Percentiles rank a stretch among this genome's conserved stretches.
phyloP scores from a whole-genome alignment of 495 filamentous ascomycete species.

The Lasiosphaeris hirsuta region DNA sequence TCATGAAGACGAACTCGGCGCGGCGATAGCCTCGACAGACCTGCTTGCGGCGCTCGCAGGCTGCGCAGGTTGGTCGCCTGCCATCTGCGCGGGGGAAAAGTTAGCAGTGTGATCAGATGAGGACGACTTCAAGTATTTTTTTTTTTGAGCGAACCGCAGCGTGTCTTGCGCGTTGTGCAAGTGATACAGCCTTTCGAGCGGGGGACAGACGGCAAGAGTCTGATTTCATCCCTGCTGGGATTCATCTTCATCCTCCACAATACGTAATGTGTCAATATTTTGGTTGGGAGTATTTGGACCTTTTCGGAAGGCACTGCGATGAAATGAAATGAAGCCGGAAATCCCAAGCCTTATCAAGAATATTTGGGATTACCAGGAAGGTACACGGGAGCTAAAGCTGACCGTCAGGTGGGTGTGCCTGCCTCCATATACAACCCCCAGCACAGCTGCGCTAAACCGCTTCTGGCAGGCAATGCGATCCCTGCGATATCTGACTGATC shows the following conservation, averaged over 20 bases:
- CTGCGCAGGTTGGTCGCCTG: neutral
- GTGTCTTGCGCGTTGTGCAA: neutral
- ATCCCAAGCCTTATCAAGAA: no score
- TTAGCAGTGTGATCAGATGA: no score
- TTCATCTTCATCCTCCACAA: neutral
- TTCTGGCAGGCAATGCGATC: conserved; percentile 7
- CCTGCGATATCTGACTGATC: neutral
- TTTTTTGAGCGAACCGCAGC: neutral
- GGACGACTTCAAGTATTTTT: no score
- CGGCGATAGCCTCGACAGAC: conserved; percentile 3
- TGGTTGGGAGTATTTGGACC: neutral
- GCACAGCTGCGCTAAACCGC: neutral
- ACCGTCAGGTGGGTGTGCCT: neutral
- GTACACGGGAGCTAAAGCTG: neutral
- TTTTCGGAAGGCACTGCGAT: conserved; percentile 3
- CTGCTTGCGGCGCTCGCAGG: conserved; percentile 3
- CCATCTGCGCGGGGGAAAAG: neutral
- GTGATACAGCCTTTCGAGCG: conserved; percentile 7
- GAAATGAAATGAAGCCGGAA: neutral
- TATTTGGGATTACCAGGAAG: neutral
- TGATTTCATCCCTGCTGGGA: no score
- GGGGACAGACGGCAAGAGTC: neutral
- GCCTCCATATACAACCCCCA: neutral
- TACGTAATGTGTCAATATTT: neutral
- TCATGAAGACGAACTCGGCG: conserved; percentile 7